Base-by-base conservation (phyloP, 306 rosid species). In the Argentina anserina region DNA sequence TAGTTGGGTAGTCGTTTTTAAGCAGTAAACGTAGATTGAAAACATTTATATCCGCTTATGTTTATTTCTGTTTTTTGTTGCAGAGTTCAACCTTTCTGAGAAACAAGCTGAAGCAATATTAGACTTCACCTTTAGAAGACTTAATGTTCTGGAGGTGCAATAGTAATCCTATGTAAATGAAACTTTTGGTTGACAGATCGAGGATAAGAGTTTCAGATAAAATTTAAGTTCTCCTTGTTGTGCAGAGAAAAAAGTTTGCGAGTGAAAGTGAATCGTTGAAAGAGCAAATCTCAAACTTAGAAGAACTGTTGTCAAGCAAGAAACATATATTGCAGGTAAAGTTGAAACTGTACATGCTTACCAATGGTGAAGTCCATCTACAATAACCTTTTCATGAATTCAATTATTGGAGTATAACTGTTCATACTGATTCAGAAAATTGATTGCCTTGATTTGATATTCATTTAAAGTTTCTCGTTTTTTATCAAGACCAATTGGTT, bases 91-190 rank as follows among this genome's bases (percentile, higher is more conserved):
- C 82, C 90, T 94, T 47, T 91, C 99, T 67, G 96, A 88, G 65
- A 94, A 88, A 79, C 99, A 94, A 88, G 92, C 99, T 73, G 99
- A 94, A 77, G 97, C 99, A 69, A 84, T 94, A 77, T 69, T 94
- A 78, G 99, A 91, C 89, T 89, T 89, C 41, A 91, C 79, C 86
- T 84, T 94, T 17, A 80, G 99, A 84, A 89, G 99, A 81, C 87
- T 94, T 52, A 84, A 84, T 31, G 86, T 77, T 78, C 91, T 91
- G 69, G 99, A 94, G 98, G 98, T 94, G 71, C 86, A 42, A 31
- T 28, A 72, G 37, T 78, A 70, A 52, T 72, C 71, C 61, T 63
- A 61, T 46, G 62, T n/a, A 23, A 43, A 45, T 31, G 39, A 46
- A 42, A 9, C 43, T 42, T 61, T 63, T 36, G 58, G 13, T 17